Base-by-base conservation (phyloP, 2,329 filamentous ascomycete species). In the Aspergillus vadensis region DNA sequence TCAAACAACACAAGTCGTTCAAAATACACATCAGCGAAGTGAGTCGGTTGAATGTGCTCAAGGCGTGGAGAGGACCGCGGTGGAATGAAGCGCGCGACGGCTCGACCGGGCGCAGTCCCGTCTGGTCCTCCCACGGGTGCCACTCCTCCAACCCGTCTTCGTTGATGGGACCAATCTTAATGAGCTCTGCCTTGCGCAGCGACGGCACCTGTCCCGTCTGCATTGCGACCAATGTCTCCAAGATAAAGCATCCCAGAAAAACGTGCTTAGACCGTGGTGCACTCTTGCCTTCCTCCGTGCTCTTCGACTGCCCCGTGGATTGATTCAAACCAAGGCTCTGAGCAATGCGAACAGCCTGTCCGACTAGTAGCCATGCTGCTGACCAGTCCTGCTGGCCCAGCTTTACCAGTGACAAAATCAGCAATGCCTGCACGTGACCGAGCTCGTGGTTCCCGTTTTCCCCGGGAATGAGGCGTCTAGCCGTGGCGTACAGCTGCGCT, bases 91-190 rank as follows among this genome's bases (percentile, higher is more conserved):
- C 65, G 3, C 67, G 68, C 21, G 68, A 64, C 25, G 66, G 62
- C 36, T 70, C 67, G 51, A 63, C 58, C 23, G 69, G 65, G 58
- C 70, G 63, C 62, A 77, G 63, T 21, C 73, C 69, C 43, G 77
- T 75, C 63, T 76, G 73, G 25, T 86, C 84, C 17, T 81, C 80
- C 89, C 89, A 92, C 1, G 87, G 86, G 65, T 89, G 86, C 89
- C 89, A 91, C 75, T 91, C 88, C 68, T 91, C 89, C 19, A 88
- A 76, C 1, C 87, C 87, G 66, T 90, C 86, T 71, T 90, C 87
- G 25, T 85, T 80, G 2, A 89, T 76, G 2, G 76, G 73, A 9
- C 82, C 81, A 30, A 81, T 70, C 39, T 74, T 72, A n/a, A 78
- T 73, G 25, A 85, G 71, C 55, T 85, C 82, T 14, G 79, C 77